Evolutionary conservation across 805 yeast species (phyloP), one percentile per base, ranked within the genome.

Genomic region (Kazachstania psychrophila): DNA sequence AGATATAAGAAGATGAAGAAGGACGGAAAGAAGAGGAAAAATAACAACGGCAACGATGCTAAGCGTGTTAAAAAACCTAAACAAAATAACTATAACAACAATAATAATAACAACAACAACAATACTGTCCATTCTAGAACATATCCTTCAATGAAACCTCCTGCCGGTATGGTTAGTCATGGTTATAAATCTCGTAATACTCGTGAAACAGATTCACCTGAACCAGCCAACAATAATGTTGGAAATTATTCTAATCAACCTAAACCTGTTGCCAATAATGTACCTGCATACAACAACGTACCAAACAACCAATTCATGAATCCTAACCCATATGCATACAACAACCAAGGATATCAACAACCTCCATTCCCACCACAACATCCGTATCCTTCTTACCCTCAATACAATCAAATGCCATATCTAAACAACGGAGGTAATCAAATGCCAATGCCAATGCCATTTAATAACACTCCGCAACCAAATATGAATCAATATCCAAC

Each of bases 1-100:
- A 79, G 73, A 24, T 73, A 73, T 31, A 88, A 81, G 53, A 73
- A 70, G 36, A 59, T 68, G 16, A 77, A 71, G 56, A 84, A 80
- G 60, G 72, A 71, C 40, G 73, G 73, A 59, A 75, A 72, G 48
- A 69, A 67, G 42, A 68, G 64, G 42, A 67, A 61, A 39, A 61
- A 45, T 40, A 56, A 51, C 32, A 45, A 46, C 12, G 47, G 22
- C 40, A 38, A 18, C 23, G 41, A 37, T 29, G 37, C 17, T 16
- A 28, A 25, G 14, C 15, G 26, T 26, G 37, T 37, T 29, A 35
- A 11, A 28, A 31, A 29, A 8, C 34, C 23, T 30, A 33, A 22
- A 2, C 30, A 15, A 27, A 29, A 15, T 7, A 25, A 10, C n/a
- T 25, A 30, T 22, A 28, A 10, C 6, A 20, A 26, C n/a, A 26